Evolutionary conservation across 148 eudicot genomes (phyloP).

Genomic region (Nepenthes gracilis): DNA sequence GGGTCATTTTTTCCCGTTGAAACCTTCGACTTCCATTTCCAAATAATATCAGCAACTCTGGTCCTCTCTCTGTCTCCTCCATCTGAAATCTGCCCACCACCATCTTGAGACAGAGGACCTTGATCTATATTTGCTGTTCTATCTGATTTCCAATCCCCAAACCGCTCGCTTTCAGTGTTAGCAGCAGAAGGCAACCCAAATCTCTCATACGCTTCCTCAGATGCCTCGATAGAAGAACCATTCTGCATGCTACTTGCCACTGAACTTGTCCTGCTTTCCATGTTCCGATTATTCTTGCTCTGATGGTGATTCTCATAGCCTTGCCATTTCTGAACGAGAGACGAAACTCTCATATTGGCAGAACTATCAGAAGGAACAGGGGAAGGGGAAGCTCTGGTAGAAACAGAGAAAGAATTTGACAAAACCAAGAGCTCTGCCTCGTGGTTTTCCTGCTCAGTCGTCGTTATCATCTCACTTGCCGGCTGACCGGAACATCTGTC

Average conservation of each 20-base stretch:
- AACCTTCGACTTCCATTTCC: slow-evolving; percentile 16
- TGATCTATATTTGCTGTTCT: background rate
- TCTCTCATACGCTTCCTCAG: background rate
- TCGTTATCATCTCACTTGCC: background rate
- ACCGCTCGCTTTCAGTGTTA: slow-evolving; percentile 9
- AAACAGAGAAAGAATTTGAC: background rate
- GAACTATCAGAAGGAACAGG: slow-evolving; percentile 16
- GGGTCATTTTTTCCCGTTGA: slow-evolving; percentile 2
- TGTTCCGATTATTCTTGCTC: background rate
- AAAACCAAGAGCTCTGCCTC: background rate
- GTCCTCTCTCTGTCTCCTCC: slow-evolving; percentile 30
- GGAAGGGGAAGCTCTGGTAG: slow-evolving; percentile 4
- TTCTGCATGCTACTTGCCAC: background rate
- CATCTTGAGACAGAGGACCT: background rate
- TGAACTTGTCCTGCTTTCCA: background rate
- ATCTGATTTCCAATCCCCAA: slow-evolving; percentile 20
- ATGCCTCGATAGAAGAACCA: background rate
- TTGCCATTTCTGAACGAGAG: slow-evolving; percentile 61
- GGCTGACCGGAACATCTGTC: background rate
- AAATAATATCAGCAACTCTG: slow-evolving; percentile 51
- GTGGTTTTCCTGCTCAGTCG: background rate
- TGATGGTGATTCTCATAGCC: slow-evolving; percentile 6
- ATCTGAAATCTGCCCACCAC: slow-evolving; percentile 1
- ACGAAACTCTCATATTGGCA: slow-evolving; percentile 41
- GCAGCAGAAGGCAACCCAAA: background rate